Evolutionary conservation across 345 rosid genomes (phyloP), one percentile per base, ranked within the genome.

Genomic region (Aquilaria sinensis): DNA sequence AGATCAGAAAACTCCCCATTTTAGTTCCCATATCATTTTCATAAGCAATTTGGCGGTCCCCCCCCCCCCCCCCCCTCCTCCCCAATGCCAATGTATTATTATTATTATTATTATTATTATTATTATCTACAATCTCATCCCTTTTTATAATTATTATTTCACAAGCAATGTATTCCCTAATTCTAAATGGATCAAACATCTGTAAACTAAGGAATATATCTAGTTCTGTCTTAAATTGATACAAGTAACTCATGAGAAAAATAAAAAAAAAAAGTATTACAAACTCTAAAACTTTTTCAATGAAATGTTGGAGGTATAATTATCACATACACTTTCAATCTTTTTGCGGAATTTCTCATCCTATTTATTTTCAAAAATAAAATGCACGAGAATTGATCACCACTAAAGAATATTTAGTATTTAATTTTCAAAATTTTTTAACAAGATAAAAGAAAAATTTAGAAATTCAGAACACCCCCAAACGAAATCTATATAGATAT

Each of bases 21-120:
- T 71, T 76, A 72, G 93, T 75, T 84, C 87, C 71, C 14, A 66
- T 46, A 67, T 84, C 78, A 16, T 56, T 67, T 70, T 87, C 82
- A 62, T 63, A 58, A 69, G 52, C 81, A 65, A 64, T 23, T 56
- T 74, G 72, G 82, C 70, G 82, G 88, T 53, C 72, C 82, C 23
- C 23, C 23, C 23, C 23, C 23, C 23, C n/a, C n/a, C 72, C 82
- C 23, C 23, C 23, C 23, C 23, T n/a, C n/a, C n/a, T n/a, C 23
- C 23, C 23, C 0, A 23, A 23, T 23, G 23, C 23, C 23, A 23
- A 23, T 23, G 23, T 23, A 23, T 23, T 23, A 23, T 23, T 23
- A 23, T 23, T 23, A 23, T 16, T 16, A 16, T 16, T 16, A 16
- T 16, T 16, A 16, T 16, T 16, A 16, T 23, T 23, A 23, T 23